Evolutionary conservation across 805 yeast genomes (phyloP).

Genomic region (Saccharomyces cerevisiae): DNA sequence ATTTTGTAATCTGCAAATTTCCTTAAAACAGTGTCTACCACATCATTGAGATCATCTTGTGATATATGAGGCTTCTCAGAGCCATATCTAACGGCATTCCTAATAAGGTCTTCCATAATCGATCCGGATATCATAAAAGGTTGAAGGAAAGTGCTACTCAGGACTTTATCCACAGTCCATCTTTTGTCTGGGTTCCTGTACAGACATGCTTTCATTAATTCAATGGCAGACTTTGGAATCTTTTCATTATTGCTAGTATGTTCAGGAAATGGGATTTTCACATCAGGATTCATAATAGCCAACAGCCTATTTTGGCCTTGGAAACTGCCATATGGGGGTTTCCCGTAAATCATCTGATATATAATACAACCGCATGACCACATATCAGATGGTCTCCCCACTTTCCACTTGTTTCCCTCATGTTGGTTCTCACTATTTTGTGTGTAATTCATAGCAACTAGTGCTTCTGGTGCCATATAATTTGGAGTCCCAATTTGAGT

Average conservation of each 20-base stretch:
- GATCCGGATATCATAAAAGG: constrained; percentile 67
- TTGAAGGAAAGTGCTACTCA: constrained; percentile 55
- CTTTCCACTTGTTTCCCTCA: constrained; percentile 45
- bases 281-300: constrained; percentile 81
- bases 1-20: not conserved
- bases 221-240: constrained; percentile 66
- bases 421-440: constrained; percentile 19
- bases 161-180: constrained; percentile 52
- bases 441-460: constrained; percentile 46
- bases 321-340: constrained; percentile 79
- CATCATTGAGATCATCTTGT: not conserved
- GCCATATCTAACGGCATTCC: constrained; percentile 73
- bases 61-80: constrained; percentile 60
- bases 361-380: constrained; percentile 98
- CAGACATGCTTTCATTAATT: constrained; percentile 64
- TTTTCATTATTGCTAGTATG: constrained; percentile 49
- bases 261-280: constrained; percentile 58
- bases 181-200: constrained; percentile 61
- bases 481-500: constrained; percentile 92
- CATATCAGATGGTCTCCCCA: constrained; percentile 90
- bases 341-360: constrained; percentile 91
- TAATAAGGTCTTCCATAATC: constrained; percentile 62
- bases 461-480: constrained; percentile 96
- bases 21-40: not conserved
- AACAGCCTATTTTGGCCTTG: constrained; percentile 68